Percentiles rank a stretch among this genome's conserved stretches.
These are phyloP conservation scores for Staphylotrichum longicolle DNA, from an alignment of 495 filamentous ascomycete genomes.

Conservation along the genomic window DNA sequence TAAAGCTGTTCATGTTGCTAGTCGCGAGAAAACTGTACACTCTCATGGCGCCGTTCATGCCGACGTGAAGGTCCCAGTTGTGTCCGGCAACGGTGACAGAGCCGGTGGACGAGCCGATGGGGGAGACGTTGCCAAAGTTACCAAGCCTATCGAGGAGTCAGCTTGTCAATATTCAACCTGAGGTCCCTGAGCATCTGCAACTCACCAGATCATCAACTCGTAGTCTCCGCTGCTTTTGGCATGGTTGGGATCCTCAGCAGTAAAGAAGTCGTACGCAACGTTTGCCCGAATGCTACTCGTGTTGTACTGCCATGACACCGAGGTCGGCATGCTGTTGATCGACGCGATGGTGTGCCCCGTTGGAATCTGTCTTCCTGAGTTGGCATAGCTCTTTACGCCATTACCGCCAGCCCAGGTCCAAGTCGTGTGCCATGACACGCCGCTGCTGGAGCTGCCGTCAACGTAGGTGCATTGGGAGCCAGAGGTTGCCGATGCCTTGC, in stretches of 20 bases:
- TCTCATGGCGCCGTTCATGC: background rate
- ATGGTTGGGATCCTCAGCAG: conserved; percentile 45
- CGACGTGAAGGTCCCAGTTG: conserved; percentile 41
- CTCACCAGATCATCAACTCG: conserved; percentile 52
- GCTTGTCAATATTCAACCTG: background rate
- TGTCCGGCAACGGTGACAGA: conserved; percentile 35
- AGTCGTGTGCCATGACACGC: conserved; percentile 27
- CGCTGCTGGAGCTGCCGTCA: conserved; percentile 30
- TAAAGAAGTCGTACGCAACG: conserved; percentile 52
- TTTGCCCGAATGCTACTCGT: conserved; percentile 42
- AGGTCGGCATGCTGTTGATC: conserved; percentile 40
- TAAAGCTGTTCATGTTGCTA: background rate
- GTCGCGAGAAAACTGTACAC: no score
- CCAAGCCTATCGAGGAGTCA: conserved; percentile 32
- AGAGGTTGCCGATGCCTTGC: conserved; percentile 32
- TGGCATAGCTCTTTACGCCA: conserved; percentile 46
- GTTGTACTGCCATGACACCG: conserved; percentile 42
- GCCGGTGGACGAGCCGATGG: conserved; percentile 40
- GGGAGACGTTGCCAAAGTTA: conserved; percentile 37
- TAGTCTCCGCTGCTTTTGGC: conserved; percentile 47
- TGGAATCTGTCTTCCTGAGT: conserved; percentile 21
- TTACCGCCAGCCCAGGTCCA: conserved; percentile 45
- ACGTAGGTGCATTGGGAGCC: conserved; percentile 46
- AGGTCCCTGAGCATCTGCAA: background rate
- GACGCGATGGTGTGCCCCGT: conserved; percentile 31